These are phyloP conservation scores for Lodderomyces theae DNA, from an alignment of 1,139 yeast genomes.

Conservation along the genomic window DNA sequence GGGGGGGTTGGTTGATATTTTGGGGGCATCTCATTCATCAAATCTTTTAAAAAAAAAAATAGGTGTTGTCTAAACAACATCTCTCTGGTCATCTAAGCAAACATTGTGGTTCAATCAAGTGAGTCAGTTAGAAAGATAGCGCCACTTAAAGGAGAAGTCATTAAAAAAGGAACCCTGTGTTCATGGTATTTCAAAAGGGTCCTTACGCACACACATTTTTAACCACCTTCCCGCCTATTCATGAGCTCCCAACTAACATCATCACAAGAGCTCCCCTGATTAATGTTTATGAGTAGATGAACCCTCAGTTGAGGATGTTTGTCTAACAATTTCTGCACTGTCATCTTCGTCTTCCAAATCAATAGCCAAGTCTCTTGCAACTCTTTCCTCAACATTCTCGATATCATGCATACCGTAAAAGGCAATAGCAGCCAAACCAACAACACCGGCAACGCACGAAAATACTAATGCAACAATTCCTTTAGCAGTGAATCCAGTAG, in stretches of 20 bases:
- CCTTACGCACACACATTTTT: background rate
- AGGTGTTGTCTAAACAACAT: background rate
- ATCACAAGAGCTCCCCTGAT: background rate
- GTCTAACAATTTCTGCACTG: conserved; percentile 7
- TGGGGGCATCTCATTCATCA: conserved; percentile 2
- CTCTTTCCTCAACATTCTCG: conserved; percentile 55
- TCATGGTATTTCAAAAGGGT: background rate
- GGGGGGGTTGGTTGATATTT: background rate
- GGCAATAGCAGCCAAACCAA: conserved; percentile 55
- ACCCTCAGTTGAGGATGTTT: conserved; percentile 12
- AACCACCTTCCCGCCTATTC: conserved; percentile 11
- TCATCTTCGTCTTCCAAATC: conserved; percentile 39
- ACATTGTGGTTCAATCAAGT: background rate
- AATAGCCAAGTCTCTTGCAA: conserved; percentile 58
- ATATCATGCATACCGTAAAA: conserved; percentile 67
- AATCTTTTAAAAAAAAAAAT: background rate
- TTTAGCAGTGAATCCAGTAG: conserved; percentile 64
- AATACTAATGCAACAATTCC: conserved; percentile 64
- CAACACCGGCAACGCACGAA: conserved; percentile 56
- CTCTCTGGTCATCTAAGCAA: background rate
- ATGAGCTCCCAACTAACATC: conserved; percentile 10
- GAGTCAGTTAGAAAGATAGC: background rate
- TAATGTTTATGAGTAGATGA: conserved; percentile 9
- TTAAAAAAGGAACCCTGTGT: background rate
- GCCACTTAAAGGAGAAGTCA: background rate